Evolutionary conservation across 805 yeast species (phyloP), one percentile per base, ranked within the genome.

Genomic region (Wickerhamomyces sydowiorum): DNA sequence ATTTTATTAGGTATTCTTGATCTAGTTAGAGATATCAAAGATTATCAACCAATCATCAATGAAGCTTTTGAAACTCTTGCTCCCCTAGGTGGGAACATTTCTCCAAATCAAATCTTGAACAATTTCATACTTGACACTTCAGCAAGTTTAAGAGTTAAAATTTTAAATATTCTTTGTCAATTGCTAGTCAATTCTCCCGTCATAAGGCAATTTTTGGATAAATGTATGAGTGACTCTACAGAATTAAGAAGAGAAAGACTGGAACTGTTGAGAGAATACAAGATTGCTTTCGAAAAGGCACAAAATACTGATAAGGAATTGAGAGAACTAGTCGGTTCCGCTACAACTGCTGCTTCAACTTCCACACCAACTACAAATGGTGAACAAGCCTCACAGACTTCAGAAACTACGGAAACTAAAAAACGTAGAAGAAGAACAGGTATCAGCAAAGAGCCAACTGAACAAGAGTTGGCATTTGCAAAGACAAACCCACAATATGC

Each of bases 1-100:
- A 75, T 84, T 34, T 60, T 90, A 34, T 59, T 89, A 38, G 96
- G 96, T 25, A 68, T 89, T 3, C 69, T 90, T 33, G 76, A 79
- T 18, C 67, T 71, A 38, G 77, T 78, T 14, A 78, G 78, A 36
- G 71, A 79, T 48, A 69, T 80, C 31, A 77, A 80, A 1, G 73
- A 72, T 13, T 83, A 76, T 63, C 56, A 66, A 21, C 63, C 66
- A 1, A 69, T 70, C 18, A 78, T 83, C 37, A 64, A 61, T 6
- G 67, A 72, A 25, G 73, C 82, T 2, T 75, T 75, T 41, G 70
- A 69, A 29, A 53, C 60, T 2, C 59, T 83, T 38, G 84, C 89
- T 0, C 90, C 96, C 23, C 66, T 58, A 49, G 67, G 66, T 42
- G 56, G 61, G 32, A 65, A 65, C 37, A 77, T 79, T 1, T 72